phyloP scores from a whole-genome alignment of 1,284 basidiomycete genomes.

The Rhodotorula glutinis region DNA sequence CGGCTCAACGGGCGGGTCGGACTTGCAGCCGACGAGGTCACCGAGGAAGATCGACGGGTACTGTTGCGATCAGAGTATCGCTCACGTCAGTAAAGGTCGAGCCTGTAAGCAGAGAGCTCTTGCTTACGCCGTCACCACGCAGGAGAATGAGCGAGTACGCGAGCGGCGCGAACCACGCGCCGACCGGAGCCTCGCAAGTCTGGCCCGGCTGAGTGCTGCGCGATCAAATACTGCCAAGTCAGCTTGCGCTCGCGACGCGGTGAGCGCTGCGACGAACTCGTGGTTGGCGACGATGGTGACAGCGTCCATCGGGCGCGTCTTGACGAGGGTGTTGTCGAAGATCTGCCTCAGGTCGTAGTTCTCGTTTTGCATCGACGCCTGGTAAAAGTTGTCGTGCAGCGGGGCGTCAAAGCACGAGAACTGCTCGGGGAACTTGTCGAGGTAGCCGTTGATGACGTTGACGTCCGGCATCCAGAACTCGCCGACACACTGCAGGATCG shows the following conservation, averaged over 20 bases:
- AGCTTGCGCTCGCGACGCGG: too few species aligned
- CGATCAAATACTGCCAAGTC: too few species aligned
- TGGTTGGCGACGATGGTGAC: slow-evolving; percentile 59
- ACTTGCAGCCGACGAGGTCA: slow-evolving; percentile 63
- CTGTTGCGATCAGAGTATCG: not conserved
- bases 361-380: slow-evolving; percentile 54
- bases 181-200: slow-evolving; percentile 57
- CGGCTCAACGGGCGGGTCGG: slow-evolving; percentile 22
- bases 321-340: slow-evolving; percentile 59
- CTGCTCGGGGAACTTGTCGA: slow-evolving; percentile 57
- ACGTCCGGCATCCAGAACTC: slow-evolving; percentile 57
- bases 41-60: slow-evolving; percentile 91
- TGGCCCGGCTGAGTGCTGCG: slow-evolving; percentile 52
- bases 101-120: not conserved
- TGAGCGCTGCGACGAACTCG: slow-evolving; percentile 40
- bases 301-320: slow-evolving; percentile 57
- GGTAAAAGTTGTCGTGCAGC: slow-evolving; percentile 54
- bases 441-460: slow-evolving; percentile 66
- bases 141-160: slow-evolving; percentile 82
- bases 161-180: slow-evolving; percentile 58
- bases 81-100: slow-evolving; percentile 47
- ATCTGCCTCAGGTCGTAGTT: slow-evolving; percentile 57
- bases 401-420: slow-evolving; percentile 5
- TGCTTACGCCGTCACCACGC: slow-evolving; percentile 72
- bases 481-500: slow-evolving; percentile 22